phyloP scores from a whole-genome alignment of 2,329 filamentous ascomycete species.

The Neoscytalidium dimidiatum region DNA sequence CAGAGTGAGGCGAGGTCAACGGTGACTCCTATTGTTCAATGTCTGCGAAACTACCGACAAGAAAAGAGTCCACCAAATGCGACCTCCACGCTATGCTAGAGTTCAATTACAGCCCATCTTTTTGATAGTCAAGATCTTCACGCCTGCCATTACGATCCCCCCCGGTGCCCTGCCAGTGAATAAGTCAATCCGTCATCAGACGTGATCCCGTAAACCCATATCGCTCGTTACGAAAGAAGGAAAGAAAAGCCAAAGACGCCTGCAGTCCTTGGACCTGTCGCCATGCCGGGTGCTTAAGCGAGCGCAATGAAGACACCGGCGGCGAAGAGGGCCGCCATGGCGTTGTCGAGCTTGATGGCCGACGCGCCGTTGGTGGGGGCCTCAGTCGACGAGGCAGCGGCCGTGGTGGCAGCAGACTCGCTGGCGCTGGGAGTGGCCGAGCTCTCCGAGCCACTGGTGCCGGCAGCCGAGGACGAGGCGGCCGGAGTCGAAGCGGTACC shows the following conservation, averaged over 20 bases:
- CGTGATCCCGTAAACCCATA: slow-evolving; percentile 6
- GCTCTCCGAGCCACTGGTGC: not conserved
- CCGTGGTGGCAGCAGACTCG: not conserved
- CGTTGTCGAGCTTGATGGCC: slow-evolving; percentile 7
- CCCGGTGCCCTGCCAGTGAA: not conserved
- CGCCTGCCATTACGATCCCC: slow-evolving; percentile 1
- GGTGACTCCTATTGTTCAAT: slow-evolving; percentile 4
- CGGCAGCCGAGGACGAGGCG: slow-evolving; percentile 3
- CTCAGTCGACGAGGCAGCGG: slow-evolving; percentile 4
- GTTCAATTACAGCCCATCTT: slow-evolving; percentile 5
- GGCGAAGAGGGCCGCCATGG: slow-evolving; percentile 19
- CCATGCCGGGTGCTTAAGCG: not conserved
- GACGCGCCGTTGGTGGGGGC: slow-evolving; percentile 11
- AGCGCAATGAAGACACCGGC: slow-evolving; percentile 19
- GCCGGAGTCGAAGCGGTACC: not conserved
- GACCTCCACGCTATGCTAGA: slow-evolving; percentile 3
- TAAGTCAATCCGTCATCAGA: not conserved
- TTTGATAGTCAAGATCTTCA: slow-evolving; percentile 5
- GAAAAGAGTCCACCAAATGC: slow-evolving; percentile 9
- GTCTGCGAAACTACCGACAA: slow-evolving; percentile 5
- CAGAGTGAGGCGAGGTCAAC: slow-evolving; percentile 11
- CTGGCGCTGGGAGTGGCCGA: slow-evolving; percentile 3
- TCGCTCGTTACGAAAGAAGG: slow-evolving; percentile 13
- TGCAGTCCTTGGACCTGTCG: not conserved
- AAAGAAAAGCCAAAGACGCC: not conserved